A percentile compares a stretch with the other conserved stretches of the same genome.
Evolutionary conservation across 1,284 basidiomycete genomes (phyloP).

Genomic region (Leucoagaricus sp.): DNA sequence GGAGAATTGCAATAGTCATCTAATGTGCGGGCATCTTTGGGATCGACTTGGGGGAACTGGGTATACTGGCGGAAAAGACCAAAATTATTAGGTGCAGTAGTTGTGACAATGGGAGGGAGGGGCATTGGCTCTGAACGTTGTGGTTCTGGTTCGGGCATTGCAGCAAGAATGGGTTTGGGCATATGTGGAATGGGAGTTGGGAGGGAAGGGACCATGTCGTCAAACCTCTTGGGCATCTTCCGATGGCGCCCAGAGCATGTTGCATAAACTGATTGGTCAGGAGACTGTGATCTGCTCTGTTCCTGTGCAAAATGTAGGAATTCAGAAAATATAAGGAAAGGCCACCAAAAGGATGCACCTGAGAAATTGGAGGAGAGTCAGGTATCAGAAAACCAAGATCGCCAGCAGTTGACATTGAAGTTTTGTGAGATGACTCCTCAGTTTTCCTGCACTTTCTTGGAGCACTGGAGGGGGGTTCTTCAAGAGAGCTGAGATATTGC

Average conservation of each 20-base stretch:
- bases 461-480: too few species aligned
- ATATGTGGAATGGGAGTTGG: neutral
- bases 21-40: neutral
- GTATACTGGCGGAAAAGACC: conserved; percentile 3
- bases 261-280: too few species aligned
- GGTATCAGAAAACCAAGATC: too few species aligned
- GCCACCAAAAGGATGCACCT: too few species aligned
- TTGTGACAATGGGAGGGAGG: neutral
- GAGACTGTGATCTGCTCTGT: too few species aligned
- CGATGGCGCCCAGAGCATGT: neutral
- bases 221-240: neutral
- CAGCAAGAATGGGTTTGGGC: neutral
- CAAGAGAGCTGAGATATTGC: too few species aligned
- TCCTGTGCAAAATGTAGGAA: too few species aligned
- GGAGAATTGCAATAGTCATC: neutral
- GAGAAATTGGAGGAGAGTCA: too few species aligned
- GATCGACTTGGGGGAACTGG: neutral
- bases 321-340: too few species aligned
- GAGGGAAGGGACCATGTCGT: neutral
- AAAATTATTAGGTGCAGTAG: conserved; percentile 2
- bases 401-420: too few species aligned
- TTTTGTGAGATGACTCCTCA: too few species aligned
- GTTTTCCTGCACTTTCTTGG: too few species aligned
- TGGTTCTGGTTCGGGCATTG: neutral
- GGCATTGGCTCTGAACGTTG: neutral